Conservation (phyloP, 1,139 yeast species). For the Debaryomyces singareniensis region DNA sequence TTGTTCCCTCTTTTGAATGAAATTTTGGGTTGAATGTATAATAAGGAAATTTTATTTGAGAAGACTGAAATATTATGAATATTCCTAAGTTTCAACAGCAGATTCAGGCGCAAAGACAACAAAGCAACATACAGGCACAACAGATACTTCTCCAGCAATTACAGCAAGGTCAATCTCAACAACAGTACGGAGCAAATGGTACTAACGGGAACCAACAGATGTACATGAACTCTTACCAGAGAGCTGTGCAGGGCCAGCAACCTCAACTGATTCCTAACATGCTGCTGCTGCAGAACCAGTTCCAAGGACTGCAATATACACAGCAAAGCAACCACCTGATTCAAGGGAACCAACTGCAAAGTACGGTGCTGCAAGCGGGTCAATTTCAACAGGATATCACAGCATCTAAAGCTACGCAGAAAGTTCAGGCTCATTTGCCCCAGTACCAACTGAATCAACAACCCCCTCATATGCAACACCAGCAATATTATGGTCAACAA, state of each 20-base stretch:
- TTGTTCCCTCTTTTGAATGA: background rate
- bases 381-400: slow-evolving; percentile 18
- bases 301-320: slow-evolving; percentile 16
- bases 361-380: slow-evolving; percentile 22
- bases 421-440: slow-evolving; percentile 17
- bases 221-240: slow-evolving; percentile 23
- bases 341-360: slow-evolving; percentile 22
- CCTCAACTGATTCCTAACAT: slow-evolving; percentile 13
- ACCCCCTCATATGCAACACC: slow-evolving; percentile 16
- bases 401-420: slow-evolving; percentile 18
- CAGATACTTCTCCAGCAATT: slow-evolving; percentile 41
- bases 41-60: background rate
- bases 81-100: slow-evolving; percentile 29
- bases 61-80: slow-evolving; percentile 13
- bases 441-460: slow-evolving; percentile 14
- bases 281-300: slow-evolving; percentile 6
- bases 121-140: slow-evolving; percentile 34
- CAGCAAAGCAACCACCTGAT: slow-evolving; percentile 18
- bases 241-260: slow-evolving; percentile 15
- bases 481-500: slow-evolving; percentile 12
- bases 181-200: slow-evolving; percentile 9
- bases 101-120: slow-evolving; percentile 20
- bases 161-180: slow-evolving; percentile 31
- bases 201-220: slow-evolving; percentile 15
- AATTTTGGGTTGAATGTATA: background rate